phyloP scores from a whole-genome alignment of 768 basidiomycete genomes.

The Cystofilobasidium bisporidii region DNA sequence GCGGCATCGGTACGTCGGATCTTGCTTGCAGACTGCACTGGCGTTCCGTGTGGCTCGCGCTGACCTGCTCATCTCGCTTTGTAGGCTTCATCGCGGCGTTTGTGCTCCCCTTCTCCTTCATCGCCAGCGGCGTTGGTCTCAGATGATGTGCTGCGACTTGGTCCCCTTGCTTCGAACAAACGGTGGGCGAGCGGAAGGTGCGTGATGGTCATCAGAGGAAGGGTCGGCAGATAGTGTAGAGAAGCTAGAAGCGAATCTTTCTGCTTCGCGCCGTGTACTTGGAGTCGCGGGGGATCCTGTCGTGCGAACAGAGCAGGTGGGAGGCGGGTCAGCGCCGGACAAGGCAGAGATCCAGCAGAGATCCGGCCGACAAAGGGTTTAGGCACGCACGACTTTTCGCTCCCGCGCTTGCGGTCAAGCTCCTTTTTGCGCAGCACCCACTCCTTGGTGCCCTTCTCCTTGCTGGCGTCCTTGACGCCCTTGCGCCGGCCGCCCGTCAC shows the following conservation, averaged over 20 bases:
- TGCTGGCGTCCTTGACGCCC: slow-evolving; percentile 52
- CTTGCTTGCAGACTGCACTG: background rate
- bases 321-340: too few species aligned
- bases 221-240: background rate
- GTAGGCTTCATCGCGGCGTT: slow-evolving; percentile 1
- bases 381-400: slow-evolving; percentile 47
- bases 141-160: background rate
- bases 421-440: slow-evolving; percentile 98
- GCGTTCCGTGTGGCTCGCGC: too few species aligned
- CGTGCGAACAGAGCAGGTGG: background rate
- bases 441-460: slow-evolving; percentile 53
- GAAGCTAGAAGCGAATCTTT: slow-evolving; percentile 56
- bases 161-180: background rate
- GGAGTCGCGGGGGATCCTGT: slow-evolving; percentile 53
- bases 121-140: background rate
- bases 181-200: too few species aligned
- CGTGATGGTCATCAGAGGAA: background rate
- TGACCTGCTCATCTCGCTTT: too few species aligned
- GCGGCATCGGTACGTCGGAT: background rate
- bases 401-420: slow-evolving; percentile 39
- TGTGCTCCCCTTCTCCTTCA: background rate
- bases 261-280: slow-evolving; percentile 89
- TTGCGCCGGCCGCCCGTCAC: slow-evolving; percentile 57
- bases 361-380: too few species aligned
- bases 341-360: slow-evolving; percentile 9